Evolutionary conservation across 1,139 yeast species (phyloP), one percentile per base, ranked within the genome.

Genomic region (Sugiyamaella sp.): DNA sequence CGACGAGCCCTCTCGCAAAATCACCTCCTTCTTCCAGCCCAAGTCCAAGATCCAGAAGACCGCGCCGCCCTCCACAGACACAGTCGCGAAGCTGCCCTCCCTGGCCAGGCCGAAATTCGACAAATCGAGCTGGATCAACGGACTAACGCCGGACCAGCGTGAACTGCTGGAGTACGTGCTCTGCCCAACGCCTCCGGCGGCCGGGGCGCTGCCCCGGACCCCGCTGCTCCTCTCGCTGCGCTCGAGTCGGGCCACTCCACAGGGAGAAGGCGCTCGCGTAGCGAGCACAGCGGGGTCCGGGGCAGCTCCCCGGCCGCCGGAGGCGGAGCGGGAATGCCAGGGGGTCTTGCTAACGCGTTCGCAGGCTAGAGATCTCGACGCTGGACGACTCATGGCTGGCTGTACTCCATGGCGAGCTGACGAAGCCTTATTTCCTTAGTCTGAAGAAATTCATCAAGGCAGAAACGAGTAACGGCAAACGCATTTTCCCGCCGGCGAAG

Each of bases 351-450:
- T 54, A 52, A 51, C 53, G 10, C n/a, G 8, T 8, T 22, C 10
- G 10, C 33, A 67, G 70, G 21, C 75, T 88, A 6, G 99, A 93
- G 67, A 80, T 90, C 43, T 66, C 74, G 1, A 79, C 88, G 0
- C 71, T 93, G 59, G 93, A 89, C 61, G 80, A 80, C 5, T 76
- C 89, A 0, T 93, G 99, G 99, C 79, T 93, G 21, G 78, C 79
- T 1, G 77, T 79, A 8, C 75, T 93, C 16, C 81, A 85, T 64
- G 67, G 74, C 32, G 97, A 93, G 63, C 75, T 93, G 53, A 85
- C 88, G 27, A 88, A 90, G 68, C 95, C 96, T 0, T 91, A 91
- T 68, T 95, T 93, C 63, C 69, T 89, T n/a, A 71, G 79, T 16
- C 75, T 93, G 58, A 91, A 91, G 64, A 67, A 69, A 61, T 89